Evolutionary conservation across 805 yeast species (phyloP).

Genomic region (Candida silvicultrix): DNA sequence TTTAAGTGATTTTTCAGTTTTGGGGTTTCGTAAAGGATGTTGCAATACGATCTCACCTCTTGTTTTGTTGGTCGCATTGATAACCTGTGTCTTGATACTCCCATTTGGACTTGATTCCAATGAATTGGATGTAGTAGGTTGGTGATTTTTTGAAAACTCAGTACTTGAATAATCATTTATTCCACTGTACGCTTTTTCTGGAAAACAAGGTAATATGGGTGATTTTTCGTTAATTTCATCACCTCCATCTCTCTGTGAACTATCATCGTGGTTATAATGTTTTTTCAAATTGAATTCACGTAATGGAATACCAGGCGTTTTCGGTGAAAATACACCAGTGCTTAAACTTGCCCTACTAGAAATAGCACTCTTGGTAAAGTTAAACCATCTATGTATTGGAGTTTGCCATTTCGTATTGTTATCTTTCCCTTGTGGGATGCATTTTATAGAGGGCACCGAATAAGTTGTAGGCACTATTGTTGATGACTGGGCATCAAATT

Average conservation of each 20-base stretch:
- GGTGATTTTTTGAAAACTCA: neutral
- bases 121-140: neutral
- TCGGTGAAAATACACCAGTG: conserved; percentile 11
- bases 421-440: conserved; percentile 1
- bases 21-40: conserved; percentile 6
- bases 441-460: neutral
- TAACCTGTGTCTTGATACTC: conserved; percentile 8
- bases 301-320: conserved; percentile 18
- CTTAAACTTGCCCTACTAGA: conserved; percentile 15
- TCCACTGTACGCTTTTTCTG: conserved; percentile 10
- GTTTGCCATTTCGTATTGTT: conserved; percentile 18
- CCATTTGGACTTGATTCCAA: conserved; percentile 1
- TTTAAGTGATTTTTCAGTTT: conserved; percentile 2
- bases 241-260: conserved; percentile 2
- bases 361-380: conserved; percentile 5
- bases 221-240: conserved; percentile 6
- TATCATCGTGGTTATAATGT: neutral
- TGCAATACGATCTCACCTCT: conserved; percentile 9
- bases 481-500: neutral
- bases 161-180: conserved; percentile 1
- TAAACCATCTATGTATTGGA: conserved; percentile 22
- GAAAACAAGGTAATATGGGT: conserved; percentile 18
- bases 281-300: conserved; percentile 19
- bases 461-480: neutral
- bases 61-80: conserved; percentile 4